Conservation (phyloP, 2,329 filamentous ascomycete genomes). For the Anisogramma anomala region DNA sequence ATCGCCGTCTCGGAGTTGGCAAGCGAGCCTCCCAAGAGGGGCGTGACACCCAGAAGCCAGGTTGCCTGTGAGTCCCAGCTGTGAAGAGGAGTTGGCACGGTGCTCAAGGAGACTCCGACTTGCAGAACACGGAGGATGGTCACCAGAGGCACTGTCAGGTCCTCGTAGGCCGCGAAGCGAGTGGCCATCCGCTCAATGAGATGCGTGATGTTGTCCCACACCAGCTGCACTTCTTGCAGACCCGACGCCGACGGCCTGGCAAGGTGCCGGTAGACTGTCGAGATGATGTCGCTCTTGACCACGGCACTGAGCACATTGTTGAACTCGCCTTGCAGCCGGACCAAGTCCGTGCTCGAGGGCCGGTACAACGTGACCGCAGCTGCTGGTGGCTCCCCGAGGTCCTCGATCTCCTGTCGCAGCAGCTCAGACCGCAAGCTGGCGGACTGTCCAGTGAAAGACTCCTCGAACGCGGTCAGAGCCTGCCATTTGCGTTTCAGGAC, state of each 20-base stretch:
- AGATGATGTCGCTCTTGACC: slow-evolving; percentile 35
- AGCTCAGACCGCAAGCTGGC: slow-evolving; percentile 55
- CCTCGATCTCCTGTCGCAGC: slow-evolving; percentile 48
- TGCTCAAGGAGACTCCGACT: slow-evolving; percentile 56
- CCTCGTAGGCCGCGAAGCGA: slow-evolving; percentile 69
- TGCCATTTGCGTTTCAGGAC: slow-evolving; percentile 45
- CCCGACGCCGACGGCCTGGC: slow-evolving; percentile 22
- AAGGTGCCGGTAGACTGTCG: slow-evolving; percentile 25
- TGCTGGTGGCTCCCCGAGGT: slow-evolving; percentile 55
- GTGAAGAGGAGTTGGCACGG: slow-evolving; percentile 2
- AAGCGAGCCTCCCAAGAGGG: slow-evolving; percentile 42
- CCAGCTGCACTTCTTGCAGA: slow-evolving; percentile 35
- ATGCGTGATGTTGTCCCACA: slow-evolving; percentile 49
- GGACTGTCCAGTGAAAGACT: slow-evolving; percentile 53
- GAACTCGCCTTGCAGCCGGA: slow-evolving; percentile 71
- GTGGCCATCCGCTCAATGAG: slow-evolving; percentile 58
- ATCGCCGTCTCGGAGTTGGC: slow-evolving; percentile 19
- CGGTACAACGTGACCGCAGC: slow-evolving; percentile 58
- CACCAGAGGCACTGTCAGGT: slow-evolving; percentile 66
- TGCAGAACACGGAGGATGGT: slow-evolving; percentile 71
- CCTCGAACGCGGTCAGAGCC: slow-evolving; percentile 55
- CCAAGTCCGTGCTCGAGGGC: slow-evolving; percentile 55
- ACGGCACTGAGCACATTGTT: slow-evolving; percentile 60
- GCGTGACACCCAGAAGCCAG: slow-evolving; percentile 35
- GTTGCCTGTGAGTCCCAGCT: slow-evolving; percentile 1